phyloP scores from a whole-genome alignment of 768 basidiomycete genomes.

The Boletus insuetus region DNA sequence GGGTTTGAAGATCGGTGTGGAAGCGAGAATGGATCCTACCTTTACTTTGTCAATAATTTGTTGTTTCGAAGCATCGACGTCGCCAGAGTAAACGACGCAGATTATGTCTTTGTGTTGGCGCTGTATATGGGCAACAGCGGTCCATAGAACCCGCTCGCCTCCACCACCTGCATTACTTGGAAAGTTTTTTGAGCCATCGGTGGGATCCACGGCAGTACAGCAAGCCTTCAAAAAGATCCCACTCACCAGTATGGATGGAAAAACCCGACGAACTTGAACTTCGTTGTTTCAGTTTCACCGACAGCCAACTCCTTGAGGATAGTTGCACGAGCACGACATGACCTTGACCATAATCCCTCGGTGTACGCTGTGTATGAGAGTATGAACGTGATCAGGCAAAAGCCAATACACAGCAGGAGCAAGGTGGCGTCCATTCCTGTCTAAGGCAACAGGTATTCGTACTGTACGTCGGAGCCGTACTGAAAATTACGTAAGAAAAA shows the following conservation, averaged over 20 bases:
- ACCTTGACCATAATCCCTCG: constrained; percentile 18
- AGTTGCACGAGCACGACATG: constrained; percentile 15
- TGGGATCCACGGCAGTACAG: background rate
- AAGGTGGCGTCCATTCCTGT: constrained; percentile 11
- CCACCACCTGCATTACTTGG: constrained; percentile 93
- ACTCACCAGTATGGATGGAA: constrained; percentile 96
- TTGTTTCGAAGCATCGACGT: constrained; percentile 74
- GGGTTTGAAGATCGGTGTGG: background rate
- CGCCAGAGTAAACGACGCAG: constrained; percentile 87
- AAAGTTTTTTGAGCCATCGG: constrained; percentile 34
- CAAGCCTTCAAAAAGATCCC: background rate
- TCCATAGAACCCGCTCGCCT: constrained; percentile 95
- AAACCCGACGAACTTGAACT: constrained; percentile 62
- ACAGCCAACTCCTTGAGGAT: constrained; percentile 21
- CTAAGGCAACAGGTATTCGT: no score
- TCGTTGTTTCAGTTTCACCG: background rate
- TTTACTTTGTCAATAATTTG: constrained; percentile 80
- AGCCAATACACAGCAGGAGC: constrained; percentile 15
- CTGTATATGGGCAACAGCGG: constrained; percentile 78
- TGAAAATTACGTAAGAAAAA: no score
- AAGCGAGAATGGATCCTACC: constrained; percentile 38
- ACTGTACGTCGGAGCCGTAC: no score
- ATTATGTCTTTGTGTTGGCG: constrained; percentile 60
- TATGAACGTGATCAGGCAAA: constrained; percentile 6
- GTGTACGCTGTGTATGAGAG: constrained; percentile 28